Percentiles rank a stretch among this genome's conserved stretches.
phyloP scores from a whole-genome alignment of 345 rosid genomes.

The Rhodamnia argentea region DNA sequence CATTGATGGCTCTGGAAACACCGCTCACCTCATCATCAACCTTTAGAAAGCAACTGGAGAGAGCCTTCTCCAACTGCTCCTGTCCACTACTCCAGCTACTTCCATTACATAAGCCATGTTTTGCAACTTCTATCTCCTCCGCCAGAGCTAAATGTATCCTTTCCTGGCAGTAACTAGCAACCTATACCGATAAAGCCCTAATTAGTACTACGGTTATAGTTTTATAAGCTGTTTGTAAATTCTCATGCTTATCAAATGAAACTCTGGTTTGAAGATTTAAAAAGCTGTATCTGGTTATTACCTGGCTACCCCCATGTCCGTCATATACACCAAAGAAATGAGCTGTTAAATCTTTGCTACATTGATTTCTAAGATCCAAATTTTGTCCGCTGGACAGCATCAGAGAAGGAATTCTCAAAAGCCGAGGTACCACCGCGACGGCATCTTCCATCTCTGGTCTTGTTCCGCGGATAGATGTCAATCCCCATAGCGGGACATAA shows the following conservation, averaged over 20 bases:
- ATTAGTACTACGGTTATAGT: not conserved
- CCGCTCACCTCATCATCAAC: constrained; percentile 48
- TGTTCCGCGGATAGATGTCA: constrained; percentile 50
- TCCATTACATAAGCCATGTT: constrained; percentile 12
- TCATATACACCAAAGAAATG: constrained; percentile 70
- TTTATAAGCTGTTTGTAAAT: not conserved
- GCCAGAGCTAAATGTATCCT: constrained; percentile 55
- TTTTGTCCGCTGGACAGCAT: not conserved
- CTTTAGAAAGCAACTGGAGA: constrained; percentile 46
- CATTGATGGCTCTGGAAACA: not conserved
- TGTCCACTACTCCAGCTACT: constrained; percentile 21
- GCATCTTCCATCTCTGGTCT: constrained; percentile 87
- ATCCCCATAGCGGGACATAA: constrained; percentile 43
- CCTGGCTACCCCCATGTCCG: constrained; percentile 81
- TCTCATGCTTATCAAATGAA: not conserved
- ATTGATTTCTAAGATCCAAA: not conserved
- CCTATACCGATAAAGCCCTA: constrained; percentile 18
- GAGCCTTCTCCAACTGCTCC: constrained; percentile 51
- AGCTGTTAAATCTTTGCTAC: constrained; percentile 11
- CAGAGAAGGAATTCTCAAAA: constrained; percentile 26
- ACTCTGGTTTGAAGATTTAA: not conserved
- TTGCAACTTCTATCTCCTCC: constrained; percentile 44
- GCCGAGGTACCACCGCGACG: constrained; percentile 34
- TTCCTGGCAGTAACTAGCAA: constrained; percentile 55
- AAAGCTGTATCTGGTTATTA: constrained; percentile 5